phyloP scores from a whole-genome alignment of 768 basidiomycete species.

The Auricularia heimuer region DNA sequence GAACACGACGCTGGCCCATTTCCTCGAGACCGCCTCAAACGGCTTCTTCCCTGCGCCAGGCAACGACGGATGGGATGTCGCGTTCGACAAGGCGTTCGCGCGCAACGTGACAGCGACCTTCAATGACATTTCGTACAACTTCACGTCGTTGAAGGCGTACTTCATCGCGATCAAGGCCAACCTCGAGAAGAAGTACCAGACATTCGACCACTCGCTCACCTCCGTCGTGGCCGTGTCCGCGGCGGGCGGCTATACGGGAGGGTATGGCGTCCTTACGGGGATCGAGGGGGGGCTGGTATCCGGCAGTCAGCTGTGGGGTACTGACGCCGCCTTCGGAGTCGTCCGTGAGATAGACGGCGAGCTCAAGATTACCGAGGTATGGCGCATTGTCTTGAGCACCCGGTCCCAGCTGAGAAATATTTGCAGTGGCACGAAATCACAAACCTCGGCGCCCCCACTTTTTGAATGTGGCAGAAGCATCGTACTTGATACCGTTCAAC shows the following conservation, averaged over 20 bases:
- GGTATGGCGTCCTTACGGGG: not conserved
- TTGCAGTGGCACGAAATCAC: not conserved
- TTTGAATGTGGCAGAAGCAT: too few relatives aligned
- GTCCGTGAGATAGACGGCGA: not conserved
- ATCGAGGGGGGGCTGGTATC: not conserved
- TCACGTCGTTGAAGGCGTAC: not conserved
- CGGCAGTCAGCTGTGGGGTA: not conserved
- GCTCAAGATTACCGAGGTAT: not conserved
- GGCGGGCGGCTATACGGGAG: not conserved
- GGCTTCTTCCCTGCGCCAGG: not conserved
- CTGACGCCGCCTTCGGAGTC: not conserved
- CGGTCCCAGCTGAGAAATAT: too few relatives aligned
- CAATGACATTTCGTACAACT: not conserved
- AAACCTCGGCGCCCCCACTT: not conserved
- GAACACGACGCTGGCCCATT: not conserved
- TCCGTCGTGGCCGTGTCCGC: not conserved
- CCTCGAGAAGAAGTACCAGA: not conserved
- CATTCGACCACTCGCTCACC: not conserved
- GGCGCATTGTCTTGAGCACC: not conserved
- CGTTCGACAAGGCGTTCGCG: not conserved
- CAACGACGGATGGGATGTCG: not conserved
- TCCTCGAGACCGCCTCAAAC: not conserved
- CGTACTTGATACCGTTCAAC: too few relatives aligned
- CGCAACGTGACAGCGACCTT: not conserved
- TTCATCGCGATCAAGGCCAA: not conserved